These are phyloP conservation scores for Selaginella moellendorffii DNA, from an alignment of 75 land plant species.

Conservation along the genomic window DNA sequence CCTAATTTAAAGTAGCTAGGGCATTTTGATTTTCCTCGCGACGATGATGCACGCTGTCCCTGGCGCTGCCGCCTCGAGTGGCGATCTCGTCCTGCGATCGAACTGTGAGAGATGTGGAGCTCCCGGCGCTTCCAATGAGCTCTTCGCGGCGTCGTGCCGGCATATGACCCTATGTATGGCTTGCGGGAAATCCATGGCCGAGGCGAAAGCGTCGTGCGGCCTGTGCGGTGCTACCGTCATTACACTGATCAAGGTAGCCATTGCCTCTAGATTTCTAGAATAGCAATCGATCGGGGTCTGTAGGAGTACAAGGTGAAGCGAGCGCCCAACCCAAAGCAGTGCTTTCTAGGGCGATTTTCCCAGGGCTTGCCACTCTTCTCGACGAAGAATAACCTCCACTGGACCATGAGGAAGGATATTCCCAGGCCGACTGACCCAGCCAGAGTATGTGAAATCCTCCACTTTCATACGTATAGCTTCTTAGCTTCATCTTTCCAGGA, in stretches of 20 bases:
- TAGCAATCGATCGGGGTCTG: background rate
- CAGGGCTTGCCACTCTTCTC: constrained; percentile 74
- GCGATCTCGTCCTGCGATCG: constrained; percentile 66
- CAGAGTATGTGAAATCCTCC: constrained; percentile 32
- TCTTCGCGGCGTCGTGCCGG: constrained; percentile 89
- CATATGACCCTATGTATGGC: constrained; percentile 75
- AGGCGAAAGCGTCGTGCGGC: constrained; percentile 37
- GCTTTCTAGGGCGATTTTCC: constrained; percentile 66
- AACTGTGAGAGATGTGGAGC: constrained; percentile 61
- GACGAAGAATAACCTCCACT: constrained; percentile 63
- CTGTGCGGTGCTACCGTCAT: constrained; percentile 56
- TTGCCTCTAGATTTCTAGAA: background rate
- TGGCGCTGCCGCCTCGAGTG: no score
- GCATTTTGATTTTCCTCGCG: no score
- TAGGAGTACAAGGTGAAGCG: constrained; percentile 83
- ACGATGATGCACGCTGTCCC: no score
- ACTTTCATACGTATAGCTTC: background rate
- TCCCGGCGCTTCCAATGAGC: constrained; percentile 28
- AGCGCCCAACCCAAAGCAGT: constrained; percentile 43
- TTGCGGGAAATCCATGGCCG: constrained; percentile 75
- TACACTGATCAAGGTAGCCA: constrained; percentile 53
- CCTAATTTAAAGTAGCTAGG: no score
- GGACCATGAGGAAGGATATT: constrained; percentile 78
- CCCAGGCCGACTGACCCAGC: constrained; percentile 66
- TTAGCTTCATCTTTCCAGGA: background rate